Percentiles rank a stretch among this genome's conserved stretches.
These are phyloP conservation scores for Aspergillus sp. DNA, from an alignment of 2,329 filamentous ascomycete genomes.

Conservation along the genomic window DNA sequence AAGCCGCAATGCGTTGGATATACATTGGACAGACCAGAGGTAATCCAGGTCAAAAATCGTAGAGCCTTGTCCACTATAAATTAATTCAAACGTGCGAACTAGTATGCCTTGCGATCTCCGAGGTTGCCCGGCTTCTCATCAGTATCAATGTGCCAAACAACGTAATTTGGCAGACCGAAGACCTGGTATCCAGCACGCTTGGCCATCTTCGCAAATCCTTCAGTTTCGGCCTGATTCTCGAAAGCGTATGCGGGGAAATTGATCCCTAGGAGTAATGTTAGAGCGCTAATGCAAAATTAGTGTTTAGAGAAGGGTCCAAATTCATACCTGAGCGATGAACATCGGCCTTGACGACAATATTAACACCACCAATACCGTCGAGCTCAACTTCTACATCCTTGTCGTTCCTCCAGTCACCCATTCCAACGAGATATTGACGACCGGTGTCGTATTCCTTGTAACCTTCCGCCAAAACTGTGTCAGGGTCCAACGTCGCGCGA, in stretches of 20 bases:
- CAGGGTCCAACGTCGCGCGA: conserved; percentile 69
- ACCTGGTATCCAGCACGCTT: conserved; percentile 93
- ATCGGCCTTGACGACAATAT: conserved; percentile 96
- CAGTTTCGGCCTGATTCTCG: conserved; percentile 98
- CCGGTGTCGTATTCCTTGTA: conserved; percentile 94
- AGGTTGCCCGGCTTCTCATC: conserved; percentile 86
- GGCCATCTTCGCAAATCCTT: conserved; percentile 98
- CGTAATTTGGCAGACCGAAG: conserved; percentile 90
- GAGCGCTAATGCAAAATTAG: conserved; percentile 20
- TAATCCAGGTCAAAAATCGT: not conserved
- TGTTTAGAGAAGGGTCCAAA: not conserved
- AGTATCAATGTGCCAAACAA: conserved; percentile 98
- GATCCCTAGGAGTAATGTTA: conserved; percentile 63
- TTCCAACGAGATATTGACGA: conserved; percentile 81
- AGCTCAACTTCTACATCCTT: conserved; percentile 90
- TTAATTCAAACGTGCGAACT: conserved; percentile 16
- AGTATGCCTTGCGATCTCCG: conserved; percentile 41
- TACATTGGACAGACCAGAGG: conserved; percentile 18
- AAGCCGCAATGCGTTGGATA: conserved; percentile 16
- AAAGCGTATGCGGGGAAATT: conserved; percentile 97
- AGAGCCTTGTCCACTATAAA: not conserved
- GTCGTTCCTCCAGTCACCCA: conserved; percentile 90
- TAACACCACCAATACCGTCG: conserved; percentile 95
- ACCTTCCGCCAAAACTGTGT: conserved; percentile 86
- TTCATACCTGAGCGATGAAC: conserved; percentile 78